Conservation (phyloP, 805 yeast genomes). For the Wickerhamiella kazuoi region DNA sequence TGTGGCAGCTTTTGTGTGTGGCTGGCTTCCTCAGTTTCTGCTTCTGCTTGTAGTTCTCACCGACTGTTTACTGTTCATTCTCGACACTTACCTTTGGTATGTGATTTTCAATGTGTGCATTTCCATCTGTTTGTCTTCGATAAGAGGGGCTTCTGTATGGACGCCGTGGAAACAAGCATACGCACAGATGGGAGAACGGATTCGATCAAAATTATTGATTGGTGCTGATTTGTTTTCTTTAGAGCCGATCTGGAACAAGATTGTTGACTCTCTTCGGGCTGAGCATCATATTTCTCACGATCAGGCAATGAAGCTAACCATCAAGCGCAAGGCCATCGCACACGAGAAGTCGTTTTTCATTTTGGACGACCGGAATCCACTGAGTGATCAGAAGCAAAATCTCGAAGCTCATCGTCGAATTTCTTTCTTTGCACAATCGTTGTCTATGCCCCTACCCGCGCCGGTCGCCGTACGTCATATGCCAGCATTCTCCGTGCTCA, state of each 20-base stretch:
- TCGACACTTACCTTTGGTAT: constrained; percentile 77
- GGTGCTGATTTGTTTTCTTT: constrained; percentile 26
- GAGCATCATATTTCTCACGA: constrained; percentile 64
- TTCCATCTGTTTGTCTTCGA: constrained; percentile 52
- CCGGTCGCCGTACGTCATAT: constrained; percentile 45
- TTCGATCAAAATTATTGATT: constrained; percentile 48
- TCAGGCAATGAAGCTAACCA: constrained; percentile 48
- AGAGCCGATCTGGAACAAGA: constrained; percentile 52
- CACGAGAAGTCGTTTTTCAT: constrained; percentile 42
- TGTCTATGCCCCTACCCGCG: constrained; percentile 71
- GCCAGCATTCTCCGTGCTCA: constrained; percentile 69
- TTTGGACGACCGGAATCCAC: constrained; percentile 62
- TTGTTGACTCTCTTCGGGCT: constrained; percentile 65
- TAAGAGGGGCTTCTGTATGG: constrained; percentile 67
- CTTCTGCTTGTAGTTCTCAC: constrained; percentile 37
- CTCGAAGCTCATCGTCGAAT: constrained; percentile 72
- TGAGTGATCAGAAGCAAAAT: constrained; percentile 36
- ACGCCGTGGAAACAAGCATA: constrained; percentile 79
- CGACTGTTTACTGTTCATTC: constrained; percentile 50
- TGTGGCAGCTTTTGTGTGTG: constrained; percentile 37
- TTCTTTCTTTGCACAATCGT: constrained; percentile 77
- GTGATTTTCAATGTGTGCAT: constrained; percentile 62
- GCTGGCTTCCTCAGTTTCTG: constrained; percentile 38
- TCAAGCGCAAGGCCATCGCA: constrained; percentile 21
- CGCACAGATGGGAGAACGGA: constrained; percentile 58